Percentiles rank a stretch among this genome's conserved stretches.
phyloP scores from a whole-genome alignment of 805 yeast species.

The Wickerhamomyces strasburgensis region DNA sequence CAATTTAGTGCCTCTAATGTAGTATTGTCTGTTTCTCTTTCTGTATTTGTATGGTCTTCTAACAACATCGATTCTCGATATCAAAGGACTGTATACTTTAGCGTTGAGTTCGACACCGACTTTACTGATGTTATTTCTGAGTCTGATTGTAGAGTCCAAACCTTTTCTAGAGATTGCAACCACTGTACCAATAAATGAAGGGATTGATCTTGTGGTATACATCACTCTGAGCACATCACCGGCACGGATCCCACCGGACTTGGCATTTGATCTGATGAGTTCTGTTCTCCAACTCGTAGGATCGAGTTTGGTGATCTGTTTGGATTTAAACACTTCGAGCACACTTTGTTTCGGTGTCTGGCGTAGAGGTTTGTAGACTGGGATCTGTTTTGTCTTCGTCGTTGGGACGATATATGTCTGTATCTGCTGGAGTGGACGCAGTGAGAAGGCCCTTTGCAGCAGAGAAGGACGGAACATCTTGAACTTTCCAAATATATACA shows the following conservation, averaged over 20 bases:
- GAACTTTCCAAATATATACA: too few relatives aligned
- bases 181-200: slow-evolving; percentile 72
- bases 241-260: slow-evolving; percentile 50
- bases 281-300: slow-evolving; percentile 63
- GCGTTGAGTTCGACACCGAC: slow-evolving; percentile 83
- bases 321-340: slow-evolving; percentile 33
- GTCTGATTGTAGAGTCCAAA: slow-evolving; percentile 66
- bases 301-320: slow-evolving; percentile 46
- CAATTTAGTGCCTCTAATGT: slow-evolving; percentile 72
- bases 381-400: background rate
- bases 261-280: slow-evolving; percentile 39
- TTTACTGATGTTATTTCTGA: slow-evolving; percentile 78
- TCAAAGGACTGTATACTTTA: slow-evolving; percentile 74
- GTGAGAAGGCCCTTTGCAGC: background rate
- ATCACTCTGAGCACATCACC: slow-evolving; percentile 81
- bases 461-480: background rate
- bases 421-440: background rate
- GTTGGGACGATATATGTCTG: background rate
- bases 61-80: slow-evolving; percentile 71
- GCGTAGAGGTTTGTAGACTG: background rate
- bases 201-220: slow-evolving; percentile 50
- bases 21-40: slow-evolving; percentile 82
- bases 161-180: slow-evolving; percentile 70
- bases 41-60: slow-evolving; percentile 70
- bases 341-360: slow-evolving; percentile 3